A percentile compares a stretch with the other conserved stretches of the same genome.
Evolutionary conservation across 1,139 yeast species (phyloP).

Genomic region (Yamadazyma mexicana): DNA sequence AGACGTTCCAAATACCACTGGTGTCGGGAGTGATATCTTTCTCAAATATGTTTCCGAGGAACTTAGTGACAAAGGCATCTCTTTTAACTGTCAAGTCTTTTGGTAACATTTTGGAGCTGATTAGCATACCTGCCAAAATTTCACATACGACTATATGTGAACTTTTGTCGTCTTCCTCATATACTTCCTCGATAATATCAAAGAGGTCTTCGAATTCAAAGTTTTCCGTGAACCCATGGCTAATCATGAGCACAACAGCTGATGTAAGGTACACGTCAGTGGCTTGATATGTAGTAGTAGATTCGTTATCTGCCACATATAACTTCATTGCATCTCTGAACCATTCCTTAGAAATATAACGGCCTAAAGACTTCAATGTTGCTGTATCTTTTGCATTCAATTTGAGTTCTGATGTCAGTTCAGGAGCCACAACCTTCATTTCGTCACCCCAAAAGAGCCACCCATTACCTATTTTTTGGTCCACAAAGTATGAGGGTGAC

Average conservation of each 20-base stretch:
- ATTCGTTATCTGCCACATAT: constrained; percentile 66
- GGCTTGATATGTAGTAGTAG: constrained; percentile 60
- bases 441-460: constrained; percentile 78
- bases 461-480: constrained; percentile 58
- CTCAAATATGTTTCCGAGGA: constrained; percentile 49
- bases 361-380: constrained; percentile 47
- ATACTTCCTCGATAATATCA: constrained; percentile 49
- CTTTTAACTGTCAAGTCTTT: constrained; percentile 28
- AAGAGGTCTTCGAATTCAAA: constrained; percentile 48
- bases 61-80: constrained; percentile 47
- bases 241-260: constrained; percentile 44
- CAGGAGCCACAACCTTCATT: constrained; percentile 46
- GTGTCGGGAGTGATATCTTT: constrained; percentile 77
- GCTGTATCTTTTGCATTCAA: constrained; percentile 37
- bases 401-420: constrained; percentile 13
- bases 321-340: constrained; percentile 50
- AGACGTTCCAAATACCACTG: constrained; percentile 71
- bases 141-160: constrained; percentile 66
- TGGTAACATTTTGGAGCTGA: constrained; percentile 44
- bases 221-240: constrained; percentile 38
- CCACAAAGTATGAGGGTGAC: constrained; percentile 56
- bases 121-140: constrained; percentile 55
- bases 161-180: constrained; percentile 61
- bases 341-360: constrained; percentile 57
- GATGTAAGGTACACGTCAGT: constrained; percentile 57